A percentile compares a stretch with the other conserved stretches of the same genome.
These are phyloP conservation scores for Corylus heterophylla DNA, from an alignment of 306 rosid genomes.

Conservation along the genomic window DNA sequence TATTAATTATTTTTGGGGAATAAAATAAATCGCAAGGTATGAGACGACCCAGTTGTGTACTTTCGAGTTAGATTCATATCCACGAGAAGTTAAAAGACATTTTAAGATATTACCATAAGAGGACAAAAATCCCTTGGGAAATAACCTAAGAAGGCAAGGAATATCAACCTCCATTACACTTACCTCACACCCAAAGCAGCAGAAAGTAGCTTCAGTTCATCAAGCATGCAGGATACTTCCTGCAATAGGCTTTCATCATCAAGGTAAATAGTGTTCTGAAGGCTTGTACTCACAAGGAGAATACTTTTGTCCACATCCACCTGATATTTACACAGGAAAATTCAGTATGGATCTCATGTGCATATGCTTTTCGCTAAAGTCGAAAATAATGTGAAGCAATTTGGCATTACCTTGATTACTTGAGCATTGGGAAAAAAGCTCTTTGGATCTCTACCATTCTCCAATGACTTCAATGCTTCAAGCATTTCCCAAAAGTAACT, in stretches of 20 bases:
- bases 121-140: not conserved
- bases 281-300: slow-evolving; percentile 7
- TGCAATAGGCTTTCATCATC: not conserved
- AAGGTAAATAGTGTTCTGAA: not conserved
- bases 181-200: slow-evolving; percentile 34
- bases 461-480: not conserved
- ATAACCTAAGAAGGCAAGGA: not conserved
- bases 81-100: not conserved
- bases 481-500: slow-evolving; percentile 29
- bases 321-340: not conserved
- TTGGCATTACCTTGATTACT: slow-evolving; percentile 24
- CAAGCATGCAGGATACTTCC: slow-evolving; percentile 17
- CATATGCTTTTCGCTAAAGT: not conserved
- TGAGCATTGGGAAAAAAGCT: slow-evolving; percentile 7
- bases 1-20: not conserved
- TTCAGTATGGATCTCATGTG: not conserved
- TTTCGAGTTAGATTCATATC: not conserved
- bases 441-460: not conserved
- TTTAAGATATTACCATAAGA: not conserved
- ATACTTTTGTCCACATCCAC: slow-evolving; percentile 13
- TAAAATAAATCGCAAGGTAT: too few relatives aligned
- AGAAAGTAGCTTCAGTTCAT: slow-evolving; percentile 33
- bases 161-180: not conserved
- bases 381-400: not conserved
- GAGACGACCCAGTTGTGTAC: too few relatives aligned